Conservation (phyloP, 2,329 filamentous ascomycete genomes). For the Phialocephala sp. region DNA sequence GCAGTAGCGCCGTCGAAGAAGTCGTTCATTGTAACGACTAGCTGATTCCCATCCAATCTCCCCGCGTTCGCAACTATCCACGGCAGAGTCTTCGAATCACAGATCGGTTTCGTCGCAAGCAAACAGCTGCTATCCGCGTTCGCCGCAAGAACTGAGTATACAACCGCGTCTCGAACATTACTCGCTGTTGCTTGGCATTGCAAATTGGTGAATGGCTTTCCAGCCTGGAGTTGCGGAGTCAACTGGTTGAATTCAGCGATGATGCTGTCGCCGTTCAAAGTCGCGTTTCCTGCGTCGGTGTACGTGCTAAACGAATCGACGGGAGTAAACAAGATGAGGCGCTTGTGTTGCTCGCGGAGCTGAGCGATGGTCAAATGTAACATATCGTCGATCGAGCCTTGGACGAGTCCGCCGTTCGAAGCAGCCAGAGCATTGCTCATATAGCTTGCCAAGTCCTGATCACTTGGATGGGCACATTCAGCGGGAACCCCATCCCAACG, state of each 20-base stretch:
- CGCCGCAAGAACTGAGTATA: slow-evolving; percentile 51
- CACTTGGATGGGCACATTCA: slow-evolving; percentile 51
- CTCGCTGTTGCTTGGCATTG: slow-evolving; percentile 59
- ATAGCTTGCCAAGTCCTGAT: slow-evolving; percentile 48
- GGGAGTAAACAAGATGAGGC: slow-evolving; percentile 47
- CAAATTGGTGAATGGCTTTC: slow-evolving; percentile 48
- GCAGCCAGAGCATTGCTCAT: slow-evolving; percentile 45
- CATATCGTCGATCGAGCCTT: slow-evolving; percentile 44
- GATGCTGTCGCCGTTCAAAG: slow-evolving; percentile 47
- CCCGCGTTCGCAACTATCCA: slow-evolving; percentile 51
- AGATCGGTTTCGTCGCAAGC: slow-evolving; percentile 54
- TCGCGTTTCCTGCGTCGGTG: slow-evolving; percentile 50
- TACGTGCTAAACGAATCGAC: slow-evolving; percentile 49
- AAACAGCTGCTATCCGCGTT: slow-evolving; percentile 52
- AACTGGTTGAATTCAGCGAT: slow-evolving; percentile 46
- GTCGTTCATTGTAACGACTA: slow-evolving; percentile 56
- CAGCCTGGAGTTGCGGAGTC: slow-evolving; percentile 41
- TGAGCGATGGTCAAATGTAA: slow-evolving; percentile 42
- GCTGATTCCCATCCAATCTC: slow-evolving; percentile 46
- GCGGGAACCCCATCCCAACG: slow-evolving; percentile 55
- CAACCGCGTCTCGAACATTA: slow-evolving; percentile 53
- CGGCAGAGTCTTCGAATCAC: slow-evolving; percentile 54
- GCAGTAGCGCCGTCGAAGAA: slow-evolving; percentile 57
- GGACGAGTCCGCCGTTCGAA: slow-evolving; percentile 39
- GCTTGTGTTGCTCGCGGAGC: slow-evolving; percentile 45